phyloP scores from a whole-genome alignment of 78 protist genomes.

The Dictyostelium brefeldianum region DNA sequence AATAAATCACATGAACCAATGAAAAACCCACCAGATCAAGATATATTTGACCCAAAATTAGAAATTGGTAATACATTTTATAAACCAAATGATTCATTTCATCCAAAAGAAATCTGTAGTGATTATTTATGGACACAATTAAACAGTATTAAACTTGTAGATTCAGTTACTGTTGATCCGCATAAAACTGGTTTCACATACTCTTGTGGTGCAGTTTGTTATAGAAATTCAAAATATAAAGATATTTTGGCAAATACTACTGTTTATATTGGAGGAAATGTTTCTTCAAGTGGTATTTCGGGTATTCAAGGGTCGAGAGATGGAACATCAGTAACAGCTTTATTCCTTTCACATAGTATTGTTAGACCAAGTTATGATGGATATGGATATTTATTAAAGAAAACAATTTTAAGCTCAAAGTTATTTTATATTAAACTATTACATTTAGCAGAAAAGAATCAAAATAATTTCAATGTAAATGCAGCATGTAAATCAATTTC shows the following conservation, averaged over 20 bases:
- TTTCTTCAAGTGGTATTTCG: neutral
- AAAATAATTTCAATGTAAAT: neutral
- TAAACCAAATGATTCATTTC: neutral
- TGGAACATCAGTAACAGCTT: constrained; percentile 43
- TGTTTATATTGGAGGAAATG: constrained; percentile 13
- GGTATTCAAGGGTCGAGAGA: constrained; percentile 46
- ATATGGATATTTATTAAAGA: constrained; percentile 20
- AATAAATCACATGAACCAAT: neutral
- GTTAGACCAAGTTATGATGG: constrained; percentile 23
- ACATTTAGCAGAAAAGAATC: constrained; percentile 2
- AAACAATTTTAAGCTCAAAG: neutral
- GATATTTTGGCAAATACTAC: neutral
- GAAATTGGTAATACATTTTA: neutral
- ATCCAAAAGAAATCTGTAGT: neutral
- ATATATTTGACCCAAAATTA: neutral
- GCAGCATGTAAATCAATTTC: neutral
- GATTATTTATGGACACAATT: neutral
- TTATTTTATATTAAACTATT: neutral
- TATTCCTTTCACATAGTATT: constrained; percentile 12
- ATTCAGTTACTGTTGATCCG: neutral
- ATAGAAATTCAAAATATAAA: neutral
- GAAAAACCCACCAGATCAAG: neutral
- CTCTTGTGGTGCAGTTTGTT: neutral
- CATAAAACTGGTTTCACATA: neutral
- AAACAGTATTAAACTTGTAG: neutral